Base-by-base conservation (phyloP, 192 early-diverging fungal species). In the Phycomyces blakesleeanus region DNA sequence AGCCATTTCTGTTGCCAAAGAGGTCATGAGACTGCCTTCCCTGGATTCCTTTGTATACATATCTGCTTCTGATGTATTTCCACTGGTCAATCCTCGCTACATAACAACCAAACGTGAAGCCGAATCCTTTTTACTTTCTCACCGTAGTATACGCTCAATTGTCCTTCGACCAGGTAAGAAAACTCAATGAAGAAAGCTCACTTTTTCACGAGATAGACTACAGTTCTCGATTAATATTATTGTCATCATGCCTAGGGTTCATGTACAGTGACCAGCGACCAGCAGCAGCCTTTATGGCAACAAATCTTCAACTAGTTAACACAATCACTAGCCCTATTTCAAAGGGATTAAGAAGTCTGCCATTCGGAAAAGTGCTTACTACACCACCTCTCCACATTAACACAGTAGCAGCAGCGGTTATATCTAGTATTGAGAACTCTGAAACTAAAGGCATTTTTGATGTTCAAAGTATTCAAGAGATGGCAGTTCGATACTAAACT, bases 51-150 rank as follows among this genome's bases (percentile, higher is more conserved):
- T 88, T 70, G 82, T 78, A 15, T 91, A 85, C 52, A 77, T 91
- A 24, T 91, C 89, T 12, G 89, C 89, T 14, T 79, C 74, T 26
- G 85, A 88, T 47, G 51, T 81, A 0, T 52, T 89, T 20, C 89
- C 89, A 15, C 76, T 85, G 7, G 65, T 91, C 37, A 78, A 84
- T 51, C 74, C 84, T 55, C 77, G 83, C 0, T 91, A 91, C 44
- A 80, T 91, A 49, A 86, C 86, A 20, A 88, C 87, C 12, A 91
- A 91, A 61, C 86, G 87, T 34, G 83, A 91, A 66, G 89, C 82
- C 4, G 89, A 91, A 68, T 57, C 59, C 3, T 78, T 68, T 12
- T 62, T 91, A 26, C 67, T 89, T 51, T 74, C 78, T 42, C 76
- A 67, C 39, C 60, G 69, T 40, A 65, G 56, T 42, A 76, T 81